phyloP scores from a whole-genome alignment of 495 filamentous ascomycete genomes.

The Penicillium desertorum region DNA sequence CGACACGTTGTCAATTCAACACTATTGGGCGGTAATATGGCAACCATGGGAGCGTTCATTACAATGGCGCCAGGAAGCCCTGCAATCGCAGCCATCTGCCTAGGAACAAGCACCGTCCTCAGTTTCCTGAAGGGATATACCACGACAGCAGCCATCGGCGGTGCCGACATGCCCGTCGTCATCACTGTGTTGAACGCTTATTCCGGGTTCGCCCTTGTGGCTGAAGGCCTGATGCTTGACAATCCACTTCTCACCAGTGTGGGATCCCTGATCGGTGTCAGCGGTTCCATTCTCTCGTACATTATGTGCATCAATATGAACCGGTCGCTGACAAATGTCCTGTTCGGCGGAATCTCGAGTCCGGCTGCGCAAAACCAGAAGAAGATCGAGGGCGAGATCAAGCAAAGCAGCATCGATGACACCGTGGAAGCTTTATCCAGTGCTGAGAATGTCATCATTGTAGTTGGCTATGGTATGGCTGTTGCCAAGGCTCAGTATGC shows the following conservation, averaged over 20 bases:
- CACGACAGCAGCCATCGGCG: conserved; percentile 77
- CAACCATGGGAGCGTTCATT: conserved; percentile 76
- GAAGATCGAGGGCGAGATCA: conserved; percentile 72
- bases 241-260: conserved; percentile 76
- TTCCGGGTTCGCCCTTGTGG: conserved; percentile 78
- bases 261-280: conserved; percentile 77
- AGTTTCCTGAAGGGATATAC: conserved; percentile 82
- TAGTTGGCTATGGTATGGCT: conserved; percentile 85
- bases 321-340: conserved; percentile 72
- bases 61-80: conserved; percentile 73
- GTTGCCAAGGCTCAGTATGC: conserved; percentile 86
- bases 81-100: conserved; percentile 67
- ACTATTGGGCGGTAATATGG: conserved; percentile 67
- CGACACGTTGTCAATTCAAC: conserved; percentile 69
- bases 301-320: conserved; percentile 87
- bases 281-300: conserved; percentile 78
- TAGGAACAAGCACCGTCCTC: conserved; percentile 68
- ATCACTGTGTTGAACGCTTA: conserved; percentile 86
- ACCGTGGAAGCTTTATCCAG: conserved; percentile 67
- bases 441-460: conserved; percentile 76
- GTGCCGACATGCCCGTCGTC: conserved; percentile 85
- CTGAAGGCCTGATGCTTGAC: conserved; percentile 84
- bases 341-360: conserved; percentile 73
- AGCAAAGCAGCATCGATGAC: conserved; percentile 71
- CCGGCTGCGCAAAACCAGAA: conserved; percentile 55